A percentile compares a stretch with the other conserved stretches of the same genome.
Conservation (phyloP, 345 rosid genomes). For the Salix caprea region DNA sequence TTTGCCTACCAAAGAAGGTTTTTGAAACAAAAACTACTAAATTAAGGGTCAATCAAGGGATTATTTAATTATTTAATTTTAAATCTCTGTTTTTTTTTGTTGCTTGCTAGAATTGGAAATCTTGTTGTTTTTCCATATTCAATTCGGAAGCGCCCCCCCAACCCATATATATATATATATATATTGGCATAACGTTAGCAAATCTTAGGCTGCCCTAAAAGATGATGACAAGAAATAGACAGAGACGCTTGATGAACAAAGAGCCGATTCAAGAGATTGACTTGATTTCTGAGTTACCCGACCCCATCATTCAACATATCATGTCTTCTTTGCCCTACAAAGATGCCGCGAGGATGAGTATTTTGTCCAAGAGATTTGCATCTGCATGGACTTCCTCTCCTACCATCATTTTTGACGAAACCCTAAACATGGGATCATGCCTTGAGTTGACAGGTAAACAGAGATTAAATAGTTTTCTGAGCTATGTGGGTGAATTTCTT, state of each 20-base stretch:
- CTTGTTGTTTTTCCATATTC: no score
- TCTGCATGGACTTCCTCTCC: neutral
- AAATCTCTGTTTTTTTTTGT: no score
- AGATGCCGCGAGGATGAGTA: neutral
- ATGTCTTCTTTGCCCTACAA: neutral
- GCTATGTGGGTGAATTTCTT: neutral
- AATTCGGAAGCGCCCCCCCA: no score
- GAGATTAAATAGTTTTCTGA: neutral
- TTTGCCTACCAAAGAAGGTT: no score
- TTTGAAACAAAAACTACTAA: no score
- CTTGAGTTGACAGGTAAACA: neutral
- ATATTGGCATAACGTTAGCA: no score
- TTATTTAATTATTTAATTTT: no score
- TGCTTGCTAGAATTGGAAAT: no score
- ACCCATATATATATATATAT: no score
- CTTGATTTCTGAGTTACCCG: neutral
- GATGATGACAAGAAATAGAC: neutral
- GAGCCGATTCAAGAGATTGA: neutral
- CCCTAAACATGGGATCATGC: neutral
- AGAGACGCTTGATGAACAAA: neutral
- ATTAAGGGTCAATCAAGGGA: no score
- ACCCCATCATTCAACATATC: conserved; percentile 5
- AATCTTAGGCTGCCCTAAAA: neutral
- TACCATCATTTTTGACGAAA: neutral
- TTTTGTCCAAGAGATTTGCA: conserved; percentile 5